Evolutionary conservation across 305 asterid species (phyloP), one percentile per base, ranked within the genome.

Genomic region (Petunia hybrid): DNA sequence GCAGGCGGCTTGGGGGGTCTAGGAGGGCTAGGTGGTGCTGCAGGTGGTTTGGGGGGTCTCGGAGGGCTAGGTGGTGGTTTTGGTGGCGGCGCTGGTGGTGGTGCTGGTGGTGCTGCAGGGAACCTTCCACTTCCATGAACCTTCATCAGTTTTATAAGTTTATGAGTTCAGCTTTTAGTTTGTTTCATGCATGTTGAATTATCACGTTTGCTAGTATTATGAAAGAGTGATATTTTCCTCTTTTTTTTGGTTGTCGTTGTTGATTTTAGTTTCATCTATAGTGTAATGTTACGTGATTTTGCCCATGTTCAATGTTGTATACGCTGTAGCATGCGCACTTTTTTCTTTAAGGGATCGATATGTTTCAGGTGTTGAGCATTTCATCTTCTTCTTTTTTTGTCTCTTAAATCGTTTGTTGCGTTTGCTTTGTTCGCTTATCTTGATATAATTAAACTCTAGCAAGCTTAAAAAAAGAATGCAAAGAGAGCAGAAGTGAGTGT

Each of bases 121-220:
- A 56, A 75, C 38, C 85, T 83, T 31, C 85, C 90, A 10, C 74
- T 46, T 13, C 88, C 90, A 4, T 87, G 87, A 87, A 68, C 62
- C 75, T 48, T 13, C 16, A 31, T 31, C 8, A 77, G 45, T 77
- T 77, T 77, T 35, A 62, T 16, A 5, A 60, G 6, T 48, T 71
- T 35, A 10, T 48, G 13, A 71, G 7, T 35, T 73, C 43, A 48
- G 31, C 31, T 22, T 22, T 22, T 22, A 48, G 78, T 51, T 70
- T 48, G 45, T 71, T 71, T 71, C 78, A 71, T 71, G 78, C 78
- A 35, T 46, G 62, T 67, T 31, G 31, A 14, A n/a, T 62, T 35
- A 62, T 22, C 42, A 22, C 8, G 35, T 48, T 73, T 12, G 57
- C 62, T 35, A 73, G 45, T 48, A 62, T 48, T 61, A 48, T 43